Evolutionary conservation across 2,329 filamentous ascomycete genomes (phyloP).

Genomic region (Fusarium staphyleae): DNA sequence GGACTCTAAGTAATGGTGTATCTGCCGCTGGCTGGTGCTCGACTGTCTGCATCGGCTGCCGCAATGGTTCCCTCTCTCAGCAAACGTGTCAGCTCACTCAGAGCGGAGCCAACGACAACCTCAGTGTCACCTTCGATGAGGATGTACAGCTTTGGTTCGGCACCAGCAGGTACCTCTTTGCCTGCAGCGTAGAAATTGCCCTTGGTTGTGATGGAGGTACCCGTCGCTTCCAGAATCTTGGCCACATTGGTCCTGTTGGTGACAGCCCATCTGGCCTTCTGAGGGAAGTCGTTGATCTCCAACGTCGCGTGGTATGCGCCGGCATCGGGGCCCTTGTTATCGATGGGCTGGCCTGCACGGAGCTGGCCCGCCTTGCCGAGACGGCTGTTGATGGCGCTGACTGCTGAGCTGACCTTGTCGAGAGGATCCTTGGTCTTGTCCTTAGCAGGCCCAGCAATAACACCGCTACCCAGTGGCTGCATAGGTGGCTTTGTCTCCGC

Average conservation of each 20-base stretch:
- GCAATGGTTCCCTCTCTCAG: conserved; percentile 90
- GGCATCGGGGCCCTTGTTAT: conserved; percentile 97
- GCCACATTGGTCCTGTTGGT: conserved; percentile 98
- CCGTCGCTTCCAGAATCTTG: conserved; percentile 94
- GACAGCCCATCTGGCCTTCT: conserved; percentile 98
- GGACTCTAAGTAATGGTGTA: conserved; percentile 80
- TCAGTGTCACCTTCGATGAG: conserved; percentile 98
- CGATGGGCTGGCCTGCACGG: conserved; percentile 90
- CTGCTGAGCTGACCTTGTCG: conserved; percentile 88
- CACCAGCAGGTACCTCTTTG: conserved; percentile 77
- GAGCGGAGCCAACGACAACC: conserved; percentile 85
- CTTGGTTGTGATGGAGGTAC: conserved; percentile 96
- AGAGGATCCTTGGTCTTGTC: conserved; percentile 72
- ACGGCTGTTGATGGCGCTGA: conserved; percentile 88
- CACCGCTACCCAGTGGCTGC: conserved; percentile 45
- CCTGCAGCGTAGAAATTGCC: conserved; percentile 86
- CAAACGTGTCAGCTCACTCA: conserved; percentile 87
- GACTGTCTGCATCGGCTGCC: conserved; percentile 83
- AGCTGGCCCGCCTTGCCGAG: conserved; percentile 89
- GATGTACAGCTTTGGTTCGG: conserved; percentile 95
- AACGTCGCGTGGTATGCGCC: conserved; percentile 96
- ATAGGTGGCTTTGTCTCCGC: conserved; percentile 46
- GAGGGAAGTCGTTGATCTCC: conserved; percentile 99
- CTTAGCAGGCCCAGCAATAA: conserved; percentile 63
- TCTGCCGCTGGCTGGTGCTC: conserved; percentile 78